Evolutionary conservation across 495 filamentous ascomycete genomes (phyloP).

Genomic region (Pyronema domesticum): DNA sequence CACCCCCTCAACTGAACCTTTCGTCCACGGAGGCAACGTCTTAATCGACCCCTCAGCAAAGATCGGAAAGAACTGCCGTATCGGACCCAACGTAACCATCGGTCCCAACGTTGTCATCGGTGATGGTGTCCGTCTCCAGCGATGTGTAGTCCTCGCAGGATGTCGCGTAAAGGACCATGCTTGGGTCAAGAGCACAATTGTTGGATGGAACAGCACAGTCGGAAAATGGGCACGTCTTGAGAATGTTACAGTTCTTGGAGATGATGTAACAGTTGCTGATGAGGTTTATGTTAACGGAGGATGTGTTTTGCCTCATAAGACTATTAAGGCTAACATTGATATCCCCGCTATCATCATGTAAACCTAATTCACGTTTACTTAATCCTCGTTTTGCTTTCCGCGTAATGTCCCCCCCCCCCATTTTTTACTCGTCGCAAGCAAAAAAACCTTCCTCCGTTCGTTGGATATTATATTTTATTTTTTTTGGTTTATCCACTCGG

Average conservation of each 20-base stretch:
- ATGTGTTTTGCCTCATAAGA: constrained; percentile 92
- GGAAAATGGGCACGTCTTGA: constrained; percentile 92
- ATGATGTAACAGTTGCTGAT: constrained; percentile 97
- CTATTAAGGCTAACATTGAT: constrained; percentile 96
- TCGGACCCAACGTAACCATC: constrained; percentile 94
- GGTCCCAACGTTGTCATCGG: constrained; percentile 88
- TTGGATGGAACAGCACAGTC: constrained; percentile 95
- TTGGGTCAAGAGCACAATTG: constrained; percentile 98
- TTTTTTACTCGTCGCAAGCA: background rate
- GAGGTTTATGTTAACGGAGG: constrained; percentile 99
- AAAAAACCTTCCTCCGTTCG: no score
- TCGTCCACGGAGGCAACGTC: constrained; percentile 88
- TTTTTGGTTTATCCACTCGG: no score
- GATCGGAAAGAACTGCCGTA: constrained; percentile 96
- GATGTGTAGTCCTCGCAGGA: constrained; percentile 74
- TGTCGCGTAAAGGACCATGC: constrained; percentile 97
- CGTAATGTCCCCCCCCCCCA: background rate
- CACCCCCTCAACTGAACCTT: constrained; percentile 53
- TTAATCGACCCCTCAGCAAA: constrained; percentile 88
- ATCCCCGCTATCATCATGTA: constrained; percentile 80
- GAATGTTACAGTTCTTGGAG: constrained; percentile 91
- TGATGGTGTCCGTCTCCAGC: constrained; percentile 86
- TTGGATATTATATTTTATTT: no score
- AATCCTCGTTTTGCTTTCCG: background rate
- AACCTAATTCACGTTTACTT: constrained; percentile 8